Conservation (phyloP, 2,329 filamentous ascomycete genomes). For the Tolypocladium paradoxum region DNA sequence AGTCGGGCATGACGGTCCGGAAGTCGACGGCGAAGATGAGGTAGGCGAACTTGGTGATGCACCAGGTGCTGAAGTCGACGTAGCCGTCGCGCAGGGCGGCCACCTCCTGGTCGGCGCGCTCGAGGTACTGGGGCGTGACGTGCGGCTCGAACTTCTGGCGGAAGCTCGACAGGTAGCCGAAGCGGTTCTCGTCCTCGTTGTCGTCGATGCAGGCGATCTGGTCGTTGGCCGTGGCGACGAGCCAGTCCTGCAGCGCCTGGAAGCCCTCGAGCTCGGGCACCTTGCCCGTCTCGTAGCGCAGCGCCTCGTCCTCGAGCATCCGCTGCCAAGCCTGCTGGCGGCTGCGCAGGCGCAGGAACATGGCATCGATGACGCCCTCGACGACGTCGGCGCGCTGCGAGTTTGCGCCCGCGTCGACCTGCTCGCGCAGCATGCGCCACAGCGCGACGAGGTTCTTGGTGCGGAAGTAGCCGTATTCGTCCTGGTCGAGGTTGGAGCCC, state of each 20-base stretch:
- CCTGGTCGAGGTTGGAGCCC: constrained; percentile 66
- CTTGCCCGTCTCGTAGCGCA: constrained; percentile 53
- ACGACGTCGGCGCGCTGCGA: constrained; percentile 83
- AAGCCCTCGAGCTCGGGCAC: constrained; percentile 51
- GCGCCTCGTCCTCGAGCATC: constrained; percentile 77
- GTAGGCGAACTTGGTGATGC: constrained; percentile 74
- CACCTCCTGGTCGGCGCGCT: constrained; percentile 63
- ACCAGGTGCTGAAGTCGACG: constrained; percentile 89
- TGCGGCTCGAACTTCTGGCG: constrained; percentile 70
- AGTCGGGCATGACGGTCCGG: constrained; percentile 66
- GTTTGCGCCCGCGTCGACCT: constrained; percentile 73
- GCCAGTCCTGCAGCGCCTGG: constrained; percentile 86
- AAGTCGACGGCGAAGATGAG: constrained; percentile 91
- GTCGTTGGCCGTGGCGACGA: constrained; percentile 93
- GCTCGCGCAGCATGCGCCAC: constrained; percentile 95
- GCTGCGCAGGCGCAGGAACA: constrained; percentile 76
- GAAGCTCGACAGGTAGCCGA: constrained; percentile 81
- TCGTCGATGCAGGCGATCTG: constrained; percentile 98
- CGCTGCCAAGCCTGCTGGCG: constrained; percentile 81
- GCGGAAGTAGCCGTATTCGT: constrained; percentile 82
- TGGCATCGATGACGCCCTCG: constrained; percentile 90
- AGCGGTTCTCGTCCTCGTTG: constrained; percentile 60
- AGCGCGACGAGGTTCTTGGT: constrained; percentile 88
- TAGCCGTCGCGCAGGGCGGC: constrained; percentile 76
- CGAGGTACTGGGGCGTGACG: constrained; percentile 70